Base-by-base conservation (phyloP, 345 rosid genomes). In the Arabidopsis arenosa region DNA sequence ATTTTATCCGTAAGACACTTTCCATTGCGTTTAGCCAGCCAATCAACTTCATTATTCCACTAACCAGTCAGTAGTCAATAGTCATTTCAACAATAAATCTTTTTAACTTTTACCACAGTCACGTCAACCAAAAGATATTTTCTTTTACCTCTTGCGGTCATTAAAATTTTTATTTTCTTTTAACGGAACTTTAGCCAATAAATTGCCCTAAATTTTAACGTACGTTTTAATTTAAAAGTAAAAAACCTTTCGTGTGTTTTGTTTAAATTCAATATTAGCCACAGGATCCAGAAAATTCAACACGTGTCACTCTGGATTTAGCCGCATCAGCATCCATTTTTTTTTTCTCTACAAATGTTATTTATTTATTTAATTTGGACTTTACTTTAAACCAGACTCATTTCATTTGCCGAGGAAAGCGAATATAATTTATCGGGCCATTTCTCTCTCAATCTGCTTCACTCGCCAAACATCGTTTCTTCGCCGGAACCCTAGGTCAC, bases 401-500 rank as follows among this genome's bases (percentile, higher is more conserved):
- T 43, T 76, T 43, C 75, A 32, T 53, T 76, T 54, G 49, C 65
- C 66, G 66, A 70, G 52, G 48, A 63, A 76, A 76, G 5, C 75
- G 70, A 76, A 76, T 60, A 75, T 59, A 36, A 21, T 44, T 69
- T 63, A 70, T 72, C 76, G 44, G 32, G 63, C 64, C 64, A 2
- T 52, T 63, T 48, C 44, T 70, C 68, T 30, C 57, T 33, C 33
- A 54, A 45, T 66, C 65, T 59, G 47, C 70, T 58, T 79, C 80
- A 72, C 79, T 75, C 73, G 21, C 80, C 57, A 65, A 47, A 60
- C 63, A 51, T 80, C 62, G 65, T 63, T 73, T 74, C 83, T 76
- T 86, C 61, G 79, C 89, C 94, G 91, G 92, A 90, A 86, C 90
- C 96, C 97, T 90, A 91, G 74, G 61, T 81, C 81, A 75, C 63